Evolutionary conservation across 208 protist species (phyloP), one percentile per base, ranked within the genome.

Genomic region (Leishmania martiniquensis): DNA sequence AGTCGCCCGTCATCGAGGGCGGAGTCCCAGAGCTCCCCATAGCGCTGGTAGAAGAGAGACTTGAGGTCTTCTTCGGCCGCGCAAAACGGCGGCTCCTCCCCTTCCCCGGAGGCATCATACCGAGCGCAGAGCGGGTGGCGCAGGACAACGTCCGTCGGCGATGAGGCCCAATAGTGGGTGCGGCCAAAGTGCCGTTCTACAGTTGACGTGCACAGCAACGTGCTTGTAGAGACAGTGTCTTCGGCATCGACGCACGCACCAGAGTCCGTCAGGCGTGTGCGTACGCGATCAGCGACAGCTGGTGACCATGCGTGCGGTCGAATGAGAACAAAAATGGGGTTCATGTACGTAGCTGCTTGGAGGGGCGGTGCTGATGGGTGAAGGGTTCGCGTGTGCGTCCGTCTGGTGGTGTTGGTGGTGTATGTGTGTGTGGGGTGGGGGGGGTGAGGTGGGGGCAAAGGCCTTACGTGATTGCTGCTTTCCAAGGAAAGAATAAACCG

Each of bases 181-280:
- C 84, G 77, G 63, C 84, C 87, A 78, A 92, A 96, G 72, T 97
- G 89, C 52, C 84, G 78, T 54, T 94, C 89, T n/a, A 95, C 84
- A 71, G 84, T 83, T 17, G 82, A 68, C 32, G 62, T 51, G 37
- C 85, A 80, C 57, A 78, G 75, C 57, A 96, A 79, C n/a, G 90
- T 78, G 52, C 78, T 72, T 5, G 72, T 44, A 9, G 77, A 47
- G 22, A 96, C 60, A 34, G 79, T 63, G 32, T 81, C 82, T 72
- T 93, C 84, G 0, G 89, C 82, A 34, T 94, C 83, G 15, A 95
- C 63, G 42, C 74, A 63, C 49, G 95, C 74, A 0, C 87, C 89
- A 39, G 66, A 65, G 29, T 62, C 51, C 9, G 54, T 39, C 9
- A 76, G 55, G 42, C 59, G 68, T 13, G 37, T 49, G 34, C 72